Evolutionary conservation across 441 rosid genomes (phyloP), one percentile per base, ranked within the genome.

Genomic region (Raphanus hybrid): DNA sequence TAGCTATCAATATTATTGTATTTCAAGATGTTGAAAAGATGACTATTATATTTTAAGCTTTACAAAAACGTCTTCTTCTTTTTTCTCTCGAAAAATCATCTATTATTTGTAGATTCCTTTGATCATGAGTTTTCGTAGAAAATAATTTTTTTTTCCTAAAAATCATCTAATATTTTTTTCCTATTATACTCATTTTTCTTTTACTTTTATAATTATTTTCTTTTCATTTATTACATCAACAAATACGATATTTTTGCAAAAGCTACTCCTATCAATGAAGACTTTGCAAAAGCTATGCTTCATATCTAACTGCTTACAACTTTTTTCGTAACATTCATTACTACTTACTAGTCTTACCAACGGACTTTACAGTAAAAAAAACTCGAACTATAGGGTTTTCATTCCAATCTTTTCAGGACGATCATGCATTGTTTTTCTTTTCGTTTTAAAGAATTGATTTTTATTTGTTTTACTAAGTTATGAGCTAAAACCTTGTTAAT

Each of bases 1-100:
- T 29, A 68, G 29, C 48, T 32, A 15, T 68, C 62, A 8, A 32
- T 52, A 52, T 68, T 52, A 9, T 32, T 68, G 15, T 68, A 52
- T 16, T 68, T 23, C 4, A 52, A 50, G 39, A 27, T 29, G 61
- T 27, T 50, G 15, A 9, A 45, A n/a, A 43, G 2, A n/a, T 8
- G n/a, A 12, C 11, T 20, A 39, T 0, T 65, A 66, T 43, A 5
- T 50, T 12, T 61, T 15, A 62, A 62, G 67, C 12, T 15, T 63
- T 63, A 34, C 9, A 1, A 34, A 64, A 64, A 64, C 2, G 15
- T 16, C 3, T 64, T 39, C 18, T 18, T 37, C 12, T 8, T 43
- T 43, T 11, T 43, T 35, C 39, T 39, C 45, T 39, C 45, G 9
- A 18, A 54, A 16, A 16, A 16, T 16, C 23, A 27, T 8, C 9